Conservation (phyloP, 345 rosid genomes). For the Pseudoturritis turrita region DNA sequence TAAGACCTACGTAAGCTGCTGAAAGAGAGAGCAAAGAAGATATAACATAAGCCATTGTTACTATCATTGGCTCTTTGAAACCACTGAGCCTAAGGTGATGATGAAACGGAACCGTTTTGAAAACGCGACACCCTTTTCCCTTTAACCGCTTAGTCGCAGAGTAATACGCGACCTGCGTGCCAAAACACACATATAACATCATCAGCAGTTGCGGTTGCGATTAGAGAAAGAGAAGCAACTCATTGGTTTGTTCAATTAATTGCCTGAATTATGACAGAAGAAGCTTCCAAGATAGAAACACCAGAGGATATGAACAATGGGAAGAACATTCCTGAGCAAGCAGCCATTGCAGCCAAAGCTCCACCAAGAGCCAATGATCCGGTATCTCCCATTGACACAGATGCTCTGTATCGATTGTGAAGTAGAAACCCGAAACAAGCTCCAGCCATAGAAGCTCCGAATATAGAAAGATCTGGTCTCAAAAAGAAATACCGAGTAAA, state of each 20-base stretch:
- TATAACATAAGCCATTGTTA: conserved; percentile 28
- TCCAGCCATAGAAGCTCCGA: conserved; percentile 96
- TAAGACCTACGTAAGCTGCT: conserved; percentile 34
- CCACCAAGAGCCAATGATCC: conserved; percentile 92
- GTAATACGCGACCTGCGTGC: conserved; percentile 22
- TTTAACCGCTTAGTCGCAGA: conserved; percentile 17
- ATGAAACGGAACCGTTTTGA: conserved; percentile 32
- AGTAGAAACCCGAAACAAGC: conserved; percentile 88
- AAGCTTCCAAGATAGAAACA: conserved; percentile 60
- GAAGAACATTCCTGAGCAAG: conserved; percentile 89
- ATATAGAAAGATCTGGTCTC: conserved; percentile 66
- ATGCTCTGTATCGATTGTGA: conserved; percentile 81
- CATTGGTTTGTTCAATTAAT: neutral
- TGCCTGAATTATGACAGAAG: conserved; percentile 70
- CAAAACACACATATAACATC: neutral
- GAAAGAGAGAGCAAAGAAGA: conserved; percentile 31
- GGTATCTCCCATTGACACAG: conserved; percentile 74
- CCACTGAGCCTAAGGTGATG: conserved; percentile 30
- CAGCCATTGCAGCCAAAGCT: conserved; percentile 95
- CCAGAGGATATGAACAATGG: conserved; percentile 83
- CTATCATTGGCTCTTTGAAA: conserved; percentile 24
- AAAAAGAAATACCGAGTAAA: neutral
- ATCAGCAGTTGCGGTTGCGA: neutral
- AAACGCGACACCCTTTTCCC: conserved; percentile 25
- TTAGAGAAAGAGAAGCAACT: neutral